phyloP scores from a whole-genome alignment of 1,284 basidiomycete genomes.

The Anthracocystis panici-leucophaei region DNA sequence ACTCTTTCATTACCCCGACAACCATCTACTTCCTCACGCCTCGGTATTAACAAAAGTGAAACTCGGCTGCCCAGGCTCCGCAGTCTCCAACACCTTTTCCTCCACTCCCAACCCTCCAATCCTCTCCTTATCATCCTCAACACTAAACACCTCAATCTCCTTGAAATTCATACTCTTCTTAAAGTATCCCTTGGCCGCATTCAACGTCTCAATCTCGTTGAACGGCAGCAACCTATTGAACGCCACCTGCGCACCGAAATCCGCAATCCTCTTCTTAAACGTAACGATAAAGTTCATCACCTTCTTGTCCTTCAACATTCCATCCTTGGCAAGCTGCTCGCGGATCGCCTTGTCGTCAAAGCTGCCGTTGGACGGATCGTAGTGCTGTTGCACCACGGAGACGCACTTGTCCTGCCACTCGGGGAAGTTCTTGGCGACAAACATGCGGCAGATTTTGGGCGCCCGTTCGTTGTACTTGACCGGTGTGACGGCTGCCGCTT shows the following conservation, averaged over 20 bases:
- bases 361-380: conserved; percentile 75
- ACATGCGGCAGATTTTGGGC: conserved; percentile 85
- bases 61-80: conserved; percentile 79
- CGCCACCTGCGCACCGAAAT: conserved; percentile 82
- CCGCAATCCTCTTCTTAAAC: conserved; percentile 90
- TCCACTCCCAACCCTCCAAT: conserved; percentile 76
- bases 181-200: conserved; percentile 75
- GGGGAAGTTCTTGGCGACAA: conserved; percentile 90
- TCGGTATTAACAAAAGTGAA: conserved; percentile 43
- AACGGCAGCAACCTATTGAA: conserved; percentile 90
- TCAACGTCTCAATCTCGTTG: conserved; percentile 83
- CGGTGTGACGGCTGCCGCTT: conserved; percentile 26
- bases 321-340: conserved; percentile 78
- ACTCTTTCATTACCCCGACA: not conserved
- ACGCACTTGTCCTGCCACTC: conserved; percentile 92
- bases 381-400: conserved; percentile 79
- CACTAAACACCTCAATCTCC: conserved; percentile 78
- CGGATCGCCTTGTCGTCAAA: conserved; percentile 88
- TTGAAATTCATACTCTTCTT: conserved; percentile 83
- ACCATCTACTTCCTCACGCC: not conserved
- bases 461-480: conserved; percentile 64
- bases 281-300: conserved; percentile 93
- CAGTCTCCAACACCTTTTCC: conserved; percentile 79
- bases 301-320: conserved; percentile 93
- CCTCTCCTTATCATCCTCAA: conserved; percentile 77